Evolutionary conservation across 1,284 basidiomycete genomes (phyloP).

Genomic region (Phlebopus sp.): DNA sequence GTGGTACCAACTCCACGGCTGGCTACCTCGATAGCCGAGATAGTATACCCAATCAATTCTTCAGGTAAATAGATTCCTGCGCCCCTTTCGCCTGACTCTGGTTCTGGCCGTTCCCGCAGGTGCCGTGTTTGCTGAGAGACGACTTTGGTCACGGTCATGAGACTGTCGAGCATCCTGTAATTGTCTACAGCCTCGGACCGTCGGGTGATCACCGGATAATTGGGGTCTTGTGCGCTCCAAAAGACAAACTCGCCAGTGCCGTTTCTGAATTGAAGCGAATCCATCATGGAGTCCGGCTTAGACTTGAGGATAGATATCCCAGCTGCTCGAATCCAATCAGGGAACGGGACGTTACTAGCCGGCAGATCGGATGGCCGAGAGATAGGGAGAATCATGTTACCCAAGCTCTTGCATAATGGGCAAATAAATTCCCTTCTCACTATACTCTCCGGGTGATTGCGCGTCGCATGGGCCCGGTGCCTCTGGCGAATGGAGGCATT

Average conservation of each 20-base stretch:
- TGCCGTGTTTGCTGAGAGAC: constrained; percentile 74
- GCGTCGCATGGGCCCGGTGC: constrained; percentile 85
- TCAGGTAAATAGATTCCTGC: constrained; percentile 85
- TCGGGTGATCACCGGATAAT: constrained; percentile 56
- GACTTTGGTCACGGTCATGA: constrained; percentile 67
- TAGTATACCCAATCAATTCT: constrained; percentile 87
- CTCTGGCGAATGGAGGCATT: constrained; percentile 84
- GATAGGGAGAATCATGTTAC: constrained; percentile 91
- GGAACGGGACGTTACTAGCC: constrained; percentile 59
- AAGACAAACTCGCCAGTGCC: constrained; percentile 84
- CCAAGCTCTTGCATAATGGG: constrained; percentile 96
- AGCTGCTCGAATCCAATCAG: constrained; percentile 79
- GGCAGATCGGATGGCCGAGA: constrained; percentile 44
- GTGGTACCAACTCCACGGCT: constrained; percentile 62
- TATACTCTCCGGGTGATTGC: constrained; percentile 94
- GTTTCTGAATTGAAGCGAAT: constrained; percentile 68
- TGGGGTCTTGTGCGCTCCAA: constrained; percentile 76
- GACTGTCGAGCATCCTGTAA: constrained; percentile 75
- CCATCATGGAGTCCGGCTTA: constrained; percentile 65
- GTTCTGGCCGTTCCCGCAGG: constrained; percentile 71
- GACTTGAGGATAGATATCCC: constrained; percentile 80
- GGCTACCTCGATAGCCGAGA: constrained; percentile 79
- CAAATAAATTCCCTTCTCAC: constrained; percentile 94
- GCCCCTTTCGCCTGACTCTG: constrained; percentile 67
- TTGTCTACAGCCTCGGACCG: constrained; percentile 53